Evolutionary conservation across 169 alveolate species (phyloP).

Genomic region (Miamiensis avidus): DNA sequence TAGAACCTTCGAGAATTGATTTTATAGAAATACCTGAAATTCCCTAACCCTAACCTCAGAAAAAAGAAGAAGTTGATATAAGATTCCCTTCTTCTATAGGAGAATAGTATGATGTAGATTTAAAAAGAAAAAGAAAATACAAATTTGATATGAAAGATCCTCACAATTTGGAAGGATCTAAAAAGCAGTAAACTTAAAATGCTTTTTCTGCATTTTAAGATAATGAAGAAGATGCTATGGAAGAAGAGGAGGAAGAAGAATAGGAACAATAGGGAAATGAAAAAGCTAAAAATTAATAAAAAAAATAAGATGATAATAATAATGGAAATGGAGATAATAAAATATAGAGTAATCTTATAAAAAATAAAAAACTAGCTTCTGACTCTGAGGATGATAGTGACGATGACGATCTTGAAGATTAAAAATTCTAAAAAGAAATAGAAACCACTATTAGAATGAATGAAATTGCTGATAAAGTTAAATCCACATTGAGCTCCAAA

Average conservation of each 20-base stretch:
- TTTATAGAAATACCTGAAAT: background rate
- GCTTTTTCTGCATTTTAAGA: slow-evolving; percentile 7
- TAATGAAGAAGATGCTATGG: background rate
- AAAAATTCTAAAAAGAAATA: no score
- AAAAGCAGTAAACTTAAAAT: background rate
- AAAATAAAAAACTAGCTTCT: background rate
- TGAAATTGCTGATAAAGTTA: background rate
- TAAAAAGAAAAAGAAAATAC: slow-evolving; percentile 13
- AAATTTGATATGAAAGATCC: background rate
- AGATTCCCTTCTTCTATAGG: background rate
- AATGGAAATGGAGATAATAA: no score
- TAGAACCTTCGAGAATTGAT: background rate
- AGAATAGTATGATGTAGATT: background rate
- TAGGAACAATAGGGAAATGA: background rate
- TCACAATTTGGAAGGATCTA: background rate
- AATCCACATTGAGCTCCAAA: no score
- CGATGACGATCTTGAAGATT: background rate
- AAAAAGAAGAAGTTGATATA: background rate
- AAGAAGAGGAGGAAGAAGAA: slow-evolving; percentile 16
- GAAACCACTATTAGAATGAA: background rate
- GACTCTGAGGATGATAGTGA: background rate
- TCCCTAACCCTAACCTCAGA: background rate
- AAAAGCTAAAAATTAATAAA: slow-evolving; percentile 8
- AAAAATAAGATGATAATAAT: slow-evolving; percentile 2
- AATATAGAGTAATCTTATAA: no score